These are phyloP conservation scores for Pneumocystis canis DNA, from an alignment of 1,139 yeast genomes.

Conservation along the genomic window DNA sequence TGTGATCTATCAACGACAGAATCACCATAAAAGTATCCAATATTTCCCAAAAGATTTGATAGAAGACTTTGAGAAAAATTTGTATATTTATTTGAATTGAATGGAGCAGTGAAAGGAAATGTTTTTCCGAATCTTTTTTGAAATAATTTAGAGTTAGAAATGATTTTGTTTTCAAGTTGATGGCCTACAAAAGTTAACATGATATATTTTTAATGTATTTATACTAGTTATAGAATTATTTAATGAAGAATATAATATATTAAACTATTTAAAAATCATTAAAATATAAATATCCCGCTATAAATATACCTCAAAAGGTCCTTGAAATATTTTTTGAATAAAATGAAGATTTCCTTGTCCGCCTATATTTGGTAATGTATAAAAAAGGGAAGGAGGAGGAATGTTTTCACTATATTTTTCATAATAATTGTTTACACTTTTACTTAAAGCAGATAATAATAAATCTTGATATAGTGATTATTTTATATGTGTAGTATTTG, in stretches of 20 bases:
- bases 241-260: conserved; percentile 41
- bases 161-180: conserved; percentile 31
- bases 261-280: conserved; percentile 37
- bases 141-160: conserved; percentile 30
- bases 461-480: background rate
- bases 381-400: conserved; percentile 29
- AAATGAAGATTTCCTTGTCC: conserved; percentile 65
- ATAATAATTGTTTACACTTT: conserved; percentile 27
- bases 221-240: conserved; percentile 30
- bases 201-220: conserved; percentile 18
- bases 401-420: conserved; percentile 22
- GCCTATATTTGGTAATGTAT: conserved; percentile 45
- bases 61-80: conserved; percentile 62
- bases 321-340: conserved; percentile 59
- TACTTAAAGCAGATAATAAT: background rate
- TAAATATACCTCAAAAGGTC: conserved; percentile 32
- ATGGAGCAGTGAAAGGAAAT: conserved; percentile 47
- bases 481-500: background rate
- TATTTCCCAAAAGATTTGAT: conserved; percentile 77
- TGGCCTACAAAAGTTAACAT: conserved; percentile 14
- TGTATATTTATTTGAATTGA: conserved; percentile 31
- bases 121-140: conserved; percentile 41
- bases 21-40: conserved; percentile 81
- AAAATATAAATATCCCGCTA: background rate
- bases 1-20: conserved; percentile 69